Percentiles rank a stretch among this genome's conserved stretches.
Conservation (phyloP, 768 basidiomycete species). For the Podaxis rugospora region DNA sequence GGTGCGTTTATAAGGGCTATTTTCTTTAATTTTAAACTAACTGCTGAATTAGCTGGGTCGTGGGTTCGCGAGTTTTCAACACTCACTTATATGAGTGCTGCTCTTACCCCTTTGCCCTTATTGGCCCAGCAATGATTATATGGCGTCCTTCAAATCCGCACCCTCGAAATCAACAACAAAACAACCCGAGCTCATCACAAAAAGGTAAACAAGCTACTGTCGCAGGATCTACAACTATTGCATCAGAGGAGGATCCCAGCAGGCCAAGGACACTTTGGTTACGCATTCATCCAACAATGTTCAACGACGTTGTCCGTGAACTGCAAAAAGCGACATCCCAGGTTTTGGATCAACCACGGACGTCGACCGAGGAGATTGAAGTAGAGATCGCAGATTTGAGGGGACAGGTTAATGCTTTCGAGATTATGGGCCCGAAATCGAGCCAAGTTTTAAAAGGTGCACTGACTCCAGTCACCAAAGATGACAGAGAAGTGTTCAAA, state of each 20-base stretch:
- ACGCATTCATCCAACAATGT: conserved; percentile 7
- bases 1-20: conserved; percentile 34
- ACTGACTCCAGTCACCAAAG: conserved; percentile 43
- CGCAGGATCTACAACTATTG: neutral
- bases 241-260: neutral
- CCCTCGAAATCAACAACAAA: neutral
- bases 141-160: conserved; percentile 52
- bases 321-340: conserved; percentile 4
- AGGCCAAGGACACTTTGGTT: conserved; percentile 6
- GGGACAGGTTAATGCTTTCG: conserved; percentile 73
- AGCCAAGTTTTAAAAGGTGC: conserved; percentile 70
- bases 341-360: conserved; percentile 5
- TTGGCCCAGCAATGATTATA: conserved; percentile 68
- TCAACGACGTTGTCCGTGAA: conserved; percentile 3
- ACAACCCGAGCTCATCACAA: neutral
- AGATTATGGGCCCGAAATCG: conserved; percentile 84
- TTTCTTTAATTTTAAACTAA: neutral
- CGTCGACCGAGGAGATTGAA: conserved; percentile 23
- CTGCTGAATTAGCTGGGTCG: conserved; percentile 43
- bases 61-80: conserved; percentile 63
- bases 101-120: conserved; percentile 63
- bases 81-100: conserved; percentile 61
- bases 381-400: conserved; percentile 72
- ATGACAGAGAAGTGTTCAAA: conserved; percentile 51
- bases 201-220: conserved; percentile 14